Conservation (phyloP, 495 filamentous ascomycete genomes). For the Penicillium macrosclerotiorum region DNA sequence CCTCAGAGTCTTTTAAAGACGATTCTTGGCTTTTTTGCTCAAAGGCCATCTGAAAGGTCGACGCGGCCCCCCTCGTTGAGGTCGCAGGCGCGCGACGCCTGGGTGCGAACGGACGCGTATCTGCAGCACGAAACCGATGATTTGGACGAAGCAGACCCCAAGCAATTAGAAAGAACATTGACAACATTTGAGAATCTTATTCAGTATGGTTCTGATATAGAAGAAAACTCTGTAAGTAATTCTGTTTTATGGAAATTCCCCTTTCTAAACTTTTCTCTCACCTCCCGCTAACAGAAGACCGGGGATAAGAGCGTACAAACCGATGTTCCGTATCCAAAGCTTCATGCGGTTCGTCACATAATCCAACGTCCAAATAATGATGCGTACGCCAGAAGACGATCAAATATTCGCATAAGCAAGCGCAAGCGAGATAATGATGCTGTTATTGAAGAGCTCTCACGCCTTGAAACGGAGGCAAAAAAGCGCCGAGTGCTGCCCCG, state of each 20-base stretch:
- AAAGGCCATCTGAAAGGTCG: slow-evolving; percentile 29
- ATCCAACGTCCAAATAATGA: slow-evolving; percentile 18
- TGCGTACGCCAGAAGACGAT: slow-evolving; percentile 14
- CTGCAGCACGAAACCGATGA: slow-evolving; percentile 27
- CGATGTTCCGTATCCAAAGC: slow-evolving; percentile 16
- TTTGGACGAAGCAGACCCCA: slow-evolving; percentile 23
- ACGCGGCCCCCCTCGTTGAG: slow-evolving; percentile 22
- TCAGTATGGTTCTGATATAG: slow-evolving; percentile 24
- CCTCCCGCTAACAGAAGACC: slow-evolving; percentile 18
- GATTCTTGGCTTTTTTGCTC: slow-evolving; percentile 31
- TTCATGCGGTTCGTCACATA: slow-evolving; percentile 20
- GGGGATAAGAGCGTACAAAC: slow-evolving; percentile 16
- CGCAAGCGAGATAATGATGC: slow-evolving; percentile 24
- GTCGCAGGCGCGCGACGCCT: slow-evolving; percentile 27
- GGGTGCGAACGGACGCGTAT: slow-evolving; percentile 32
- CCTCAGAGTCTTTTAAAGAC: slow-evolving; percentile 23
- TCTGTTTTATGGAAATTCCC: slow-evolving; percentile 15
- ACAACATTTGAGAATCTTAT: slow-evolving; percentile 26
- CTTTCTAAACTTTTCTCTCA: slow-evolving; percentile 15
- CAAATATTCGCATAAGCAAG: slow-evolving; percentile 24
- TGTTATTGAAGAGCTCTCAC: slow-evolving; percentile 23
- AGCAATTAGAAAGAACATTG: slow-evolving; percentile 21
- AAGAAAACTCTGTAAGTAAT: slow-evolving; percentile 19
- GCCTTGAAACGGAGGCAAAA: slow-evolving; percentile 23
- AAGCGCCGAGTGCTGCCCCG: slow-evolving; percentile 29